Conservation (phyloP, 495 filamentous ascomycete species). For the Tetracladium setigerum region DNA sequence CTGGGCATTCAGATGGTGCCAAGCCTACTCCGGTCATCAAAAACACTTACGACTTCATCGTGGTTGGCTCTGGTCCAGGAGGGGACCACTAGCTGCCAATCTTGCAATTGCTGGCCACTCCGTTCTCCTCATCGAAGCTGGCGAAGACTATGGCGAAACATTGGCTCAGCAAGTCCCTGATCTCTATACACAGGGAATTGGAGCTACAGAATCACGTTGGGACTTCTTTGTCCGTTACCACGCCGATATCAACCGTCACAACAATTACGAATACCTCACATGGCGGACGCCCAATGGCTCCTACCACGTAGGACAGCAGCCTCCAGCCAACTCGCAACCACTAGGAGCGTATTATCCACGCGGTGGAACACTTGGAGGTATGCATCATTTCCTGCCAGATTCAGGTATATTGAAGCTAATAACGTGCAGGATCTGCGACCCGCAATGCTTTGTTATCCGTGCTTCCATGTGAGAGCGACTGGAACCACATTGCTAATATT, state of each 20-base stretch:
- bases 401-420: too few relatives aligned
- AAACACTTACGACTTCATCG: slow-evolving; percentile 53
- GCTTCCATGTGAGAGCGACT: slow-evolving; percentile 36
- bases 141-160: slow-evolving; percentile 44
- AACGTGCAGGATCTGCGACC: slow-evolving; percentile 31
- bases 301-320: slow-evolving; percentile 31
- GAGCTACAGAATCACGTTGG: slow-evolving; percentile 33
- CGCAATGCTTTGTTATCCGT: slow-evolving; percentile 37
- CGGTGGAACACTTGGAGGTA: slow-evolving; percentile 37
- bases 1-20: too few relatives aligned
- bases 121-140: slow-evolving; percentile 56
- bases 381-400: too few relatives aligned
- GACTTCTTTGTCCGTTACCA: slow-evolving; percentile 44
- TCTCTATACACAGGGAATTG: slow-evolving; percentile 27
- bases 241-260: slow-evolving; percentile 27
- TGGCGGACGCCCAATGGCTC: slow-evolving; percentile 32
- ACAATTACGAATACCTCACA: slow-evolving; percentile 32
- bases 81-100: slow-evolving; percentile 55
- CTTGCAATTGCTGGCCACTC: slow-evolving; percentile 52
- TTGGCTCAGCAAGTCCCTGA: slow-evolving; percentile 27
- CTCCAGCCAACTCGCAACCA: slow-evolving; percentile 31
- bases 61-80: slow-evolving; percentile 58
- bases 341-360: slow-evolving; percentile 40
- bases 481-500: slow-evolving; percentile 32
- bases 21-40: too few relatives aligned